phyloP scores from a whole-genome alignment of 2,329 filamentous ascomycete genomes.

The Verticillium alfalfae region DNA sequence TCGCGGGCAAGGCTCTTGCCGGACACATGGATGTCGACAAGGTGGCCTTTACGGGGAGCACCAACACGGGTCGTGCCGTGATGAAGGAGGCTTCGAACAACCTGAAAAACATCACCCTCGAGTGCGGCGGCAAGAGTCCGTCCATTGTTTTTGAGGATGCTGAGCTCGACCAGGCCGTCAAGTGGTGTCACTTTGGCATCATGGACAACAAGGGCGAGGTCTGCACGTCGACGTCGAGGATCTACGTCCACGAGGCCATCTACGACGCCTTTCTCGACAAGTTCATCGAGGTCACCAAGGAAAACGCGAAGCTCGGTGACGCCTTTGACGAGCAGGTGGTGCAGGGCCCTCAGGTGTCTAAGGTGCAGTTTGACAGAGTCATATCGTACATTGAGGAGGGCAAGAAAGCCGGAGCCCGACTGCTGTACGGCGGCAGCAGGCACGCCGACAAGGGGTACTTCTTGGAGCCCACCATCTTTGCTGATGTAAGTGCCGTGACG shows the following conservation, averaged over 20 bases:
- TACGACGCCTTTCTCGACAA: slow-evolving; percentile 53
- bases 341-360: slow-evolving; percentile 63
- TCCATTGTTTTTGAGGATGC: slow-evolving; percentile 53
- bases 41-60: slow-evolving; percentile 66
- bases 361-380: slow-evolving; percentile 58
- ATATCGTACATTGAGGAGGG: slow-evolving; percentile 60
- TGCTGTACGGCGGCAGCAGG: slow-evolving; percentile 46
- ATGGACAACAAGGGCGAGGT: slow-evolving; percentile 54
- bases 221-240: slow-evolving; percentile 51
- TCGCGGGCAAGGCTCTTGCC: slow-evolving; percentile 58
- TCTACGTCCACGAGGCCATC: slow-evolving; percentile 52
- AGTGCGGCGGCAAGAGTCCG: slow-evolving; percentile 54
- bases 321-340: slow-evolving; percentile 57
- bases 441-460: slow-evolving; percentile 16
- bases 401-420: slow-evolving; percentile 55
- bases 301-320: slow-evolving; percentile 53
- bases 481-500: slow-evolving; percentile 13
- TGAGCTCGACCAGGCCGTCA: slow-evolving; percentile 57
- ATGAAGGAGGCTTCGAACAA: slow-evolving; percentile 61
- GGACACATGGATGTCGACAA: slow-evolving; percentile 61
- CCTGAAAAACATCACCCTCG: slow-evolving; percentile 52
- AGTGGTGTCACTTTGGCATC: slow-evolving; percentile 31
- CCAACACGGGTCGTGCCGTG: slow-evolving; percentile 59
- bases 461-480: slow-evolving; percentile 13
- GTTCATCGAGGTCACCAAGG: slow-evolving; percentile 48